Evolutionary conservation across 1,284 basidiomycete genomes (phyloP), one percentile per base, ranked within the genome.

Genomic region (Ganoderma sinense): DNA sequence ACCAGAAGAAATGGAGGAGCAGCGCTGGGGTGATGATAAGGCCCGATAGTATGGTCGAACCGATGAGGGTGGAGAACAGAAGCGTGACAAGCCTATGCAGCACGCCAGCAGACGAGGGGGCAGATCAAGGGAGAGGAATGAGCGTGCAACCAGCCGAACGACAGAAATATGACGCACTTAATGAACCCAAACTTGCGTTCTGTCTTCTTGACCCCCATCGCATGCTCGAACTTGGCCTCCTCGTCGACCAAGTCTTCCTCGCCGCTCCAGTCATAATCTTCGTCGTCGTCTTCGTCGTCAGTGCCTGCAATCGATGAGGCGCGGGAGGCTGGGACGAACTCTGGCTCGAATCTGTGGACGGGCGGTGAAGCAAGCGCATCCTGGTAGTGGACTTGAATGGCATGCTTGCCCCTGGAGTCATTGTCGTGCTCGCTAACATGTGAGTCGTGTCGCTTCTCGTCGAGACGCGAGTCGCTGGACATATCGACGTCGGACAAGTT

Each of bases 191-290:
- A 91, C n/a, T 83, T 80, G 18, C 75, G 74, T 73, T 65, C 39
- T 23, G 84, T 85, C 62, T 82, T 78, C 67, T 84, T 85, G 13
- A 81, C 78, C 16, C 90, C 91, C 81, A 91, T 89, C 67, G 82
- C 79, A 67, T 88, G 80, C 76, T 86, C 86, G 69, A 89, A 91
- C 77, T 89, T 90, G 59, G 87, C 87, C 73, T 91, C 91, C 75
- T 91, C 84, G 73, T 93, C 89, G 0, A 85, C 86, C 26, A 93
- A 81, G 75, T 93, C 91, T 66, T 92, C 92, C 68, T 94, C 92
- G 18, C 84, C 89, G 62, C 88, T 90, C 91, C 92, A 93, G 77
- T 93, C 89, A 69, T 89, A 92, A 13, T 85, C 80, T 1, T 82
- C 81, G 33, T 82, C 80, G 0, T 86, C 85, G 1, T 86, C 85